Conservation (phyloP, 208 protist species). For the Sergeia podlipaevii region DNA sequence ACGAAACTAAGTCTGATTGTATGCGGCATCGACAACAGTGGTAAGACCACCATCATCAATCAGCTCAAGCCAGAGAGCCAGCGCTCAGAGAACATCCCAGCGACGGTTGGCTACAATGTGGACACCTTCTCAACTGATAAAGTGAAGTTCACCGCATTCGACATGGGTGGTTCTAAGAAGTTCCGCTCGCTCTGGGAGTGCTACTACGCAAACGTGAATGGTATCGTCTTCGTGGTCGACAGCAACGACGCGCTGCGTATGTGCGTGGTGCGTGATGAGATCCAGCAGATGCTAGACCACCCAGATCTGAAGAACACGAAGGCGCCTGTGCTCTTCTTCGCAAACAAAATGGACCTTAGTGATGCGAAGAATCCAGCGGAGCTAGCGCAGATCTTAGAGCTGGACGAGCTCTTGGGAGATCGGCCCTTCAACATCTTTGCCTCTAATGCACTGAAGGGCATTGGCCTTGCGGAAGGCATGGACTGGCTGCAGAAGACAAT, state of each 20-base stretch:
- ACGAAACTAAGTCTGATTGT: slow-evolving; percentile 81
- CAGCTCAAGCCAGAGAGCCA: slow-evolving; percentile 94
- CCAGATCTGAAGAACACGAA: slow-evolving; percentile 30
- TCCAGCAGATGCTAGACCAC: slow-evolving; percentile 75
- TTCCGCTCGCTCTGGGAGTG: slow-evolving; percentile 96
- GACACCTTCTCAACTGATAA: slow-evolving; percentile 94
- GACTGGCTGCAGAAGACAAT: slow-evolving; percentile 59
- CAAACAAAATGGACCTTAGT: slow-evolving; percentile 91
- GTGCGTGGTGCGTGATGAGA: slow-evolving; percentile 84
- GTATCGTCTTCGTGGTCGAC: slow-evolving; percentile 94
- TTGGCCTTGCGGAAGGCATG: slow-evolving; percentile 66
- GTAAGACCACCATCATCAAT: slow-evolving; percentile 98
- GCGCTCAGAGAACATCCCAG: slow-evolving; percentile 91
- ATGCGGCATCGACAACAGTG: slow-evolving; percentile 91
- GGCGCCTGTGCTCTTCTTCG: slow-evolving; percentile 82
- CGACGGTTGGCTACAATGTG: slow-evolving; percentile 96
- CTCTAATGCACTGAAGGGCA: slow-evolving; percentile 66
- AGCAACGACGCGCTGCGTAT: slow-evolving; percentile 84
- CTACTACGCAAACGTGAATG: slow-evolving; percentile 95
- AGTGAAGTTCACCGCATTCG: slow-evolving; percentile 96
- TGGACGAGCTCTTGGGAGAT: slow-evolving; percentile 58
- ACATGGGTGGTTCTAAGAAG: slow-evolving; percentile 98
- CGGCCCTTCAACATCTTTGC: slow-evolving; percentile 85
- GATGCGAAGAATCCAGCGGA: slow-evolving; percentile 77
- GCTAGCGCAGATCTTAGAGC: slow-evolving; percentile 73